These are phyloP conservation scores for Geotrichum aggregatum DNA, from an alignment of 1,139 yeast genomes.

Conservation along the genomic window DNA sequence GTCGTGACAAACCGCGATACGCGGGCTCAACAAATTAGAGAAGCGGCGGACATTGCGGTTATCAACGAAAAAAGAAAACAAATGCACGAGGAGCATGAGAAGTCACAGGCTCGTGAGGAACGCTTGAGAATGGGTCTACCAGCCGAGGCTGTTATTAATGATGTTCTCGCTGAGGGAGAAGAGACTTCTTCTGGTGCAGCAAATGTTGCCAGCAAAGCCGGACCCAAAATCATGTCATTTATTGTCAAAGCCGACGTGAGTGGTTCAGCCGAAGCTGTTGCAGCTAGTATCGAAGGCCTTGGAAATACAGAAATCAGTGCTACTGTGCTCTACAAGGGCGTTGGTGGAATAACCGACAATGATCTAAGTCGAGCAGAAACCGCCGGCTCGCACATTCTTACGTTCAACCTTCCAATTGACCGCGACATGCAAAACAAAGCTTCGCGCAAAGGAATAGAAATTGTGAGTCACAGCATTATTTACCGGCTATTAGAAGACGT, in stretches of 20 bases:
- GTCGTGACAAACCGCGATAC: conserved; percentile 62
- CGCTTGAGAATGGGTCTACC: conserved; percentile 36
- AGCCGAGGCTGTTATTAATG: conserved; percentile 35
- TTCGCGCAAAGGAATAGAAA: conserved; percentile 52
- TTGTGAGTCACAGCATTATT: conserved; percentile 71
- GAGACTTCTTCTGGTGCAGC: conserved; percentile 33
- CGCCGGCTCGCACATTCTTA: conserved; percentile 65
- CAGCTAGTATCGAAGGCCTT: conserved; percentile 69
- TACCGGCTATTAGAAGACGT: conserved; percentile 86
- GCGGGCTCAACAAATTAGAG: conserved; percentile 55
- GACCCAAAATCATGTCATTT: conserved; percentile 48
- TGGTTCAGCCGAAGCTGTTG: conserved; percentile 61
- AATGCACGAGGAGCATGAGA: conserved; percentile 46
- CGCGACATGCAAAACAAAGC: conserved; percentile 63
- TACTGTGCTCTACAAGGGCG: conserved; percentile 64
- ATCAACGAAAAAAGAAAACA: conserved; percentile 54
- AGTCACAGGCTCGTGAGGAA: conserved; percentile 33
- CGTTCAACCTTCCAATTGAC: conserved; percentile 73
- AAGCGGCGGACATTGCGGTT: conserved; percentile 61
- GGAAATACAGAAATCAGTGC: conserved; percentile 84
- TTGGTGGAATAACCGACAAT: conserved; percentile 79
- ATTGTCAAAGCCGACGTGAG: conserved; percentile 87
- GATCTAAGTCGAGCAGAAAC: conserved; percentile 81
- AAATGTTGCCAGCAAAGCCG: no score
- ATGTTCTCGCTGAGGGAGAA: conserved; percentile 25